These are phyloP conservation scores for Picochlorum sp. DNA, from an alignment of 139 green algal species.

Conservation along the genomic window DNA sequence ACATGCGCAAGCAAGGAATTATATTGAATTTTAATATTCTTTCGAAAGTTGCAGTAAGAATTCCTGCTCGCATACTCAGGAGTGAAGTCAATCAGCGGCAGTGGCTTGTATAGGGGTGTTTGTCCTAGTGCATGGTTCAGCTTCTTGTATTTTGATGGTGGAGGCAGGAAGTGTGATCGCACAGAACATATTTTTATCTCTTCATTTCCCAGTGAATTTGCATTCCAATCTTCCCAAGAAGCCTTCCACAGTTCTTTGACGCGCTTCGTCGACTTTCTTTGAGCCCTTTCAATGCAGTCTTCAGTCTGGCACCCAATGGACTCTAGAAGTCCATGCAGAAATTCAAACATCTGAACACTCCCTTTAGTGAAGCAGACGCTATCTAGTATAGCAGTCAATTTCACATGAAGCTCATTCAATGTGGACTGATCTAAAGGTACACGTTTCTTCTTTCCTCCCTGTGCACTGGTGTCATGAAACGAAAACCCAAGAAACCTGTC, in stretches of 20 bases:
- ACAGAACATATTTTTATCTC: too few species aligned
- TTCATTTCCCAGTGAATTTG: too few species aligned
- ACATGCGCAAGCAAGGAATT: too few species aligned
- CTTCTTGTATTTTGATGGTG: too few species aligned
- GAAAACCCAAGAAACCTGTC: not conserved
- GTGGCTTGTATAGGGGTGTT: too few species aligned
- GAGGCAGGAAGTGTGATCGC: too few species aligned
- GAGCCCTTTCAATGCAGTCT: not conserved
- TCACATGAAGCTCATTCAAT: not conserved
- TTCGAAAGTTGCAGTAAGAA: too few species aligned
- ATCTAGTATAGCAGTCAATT: not conserved
- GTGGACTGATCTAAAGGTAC: not conserved
- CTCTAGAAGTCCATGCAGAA: not conserved
- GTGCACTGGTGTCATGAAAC: not conserved
- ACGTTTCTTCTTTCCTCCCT: not conserved
- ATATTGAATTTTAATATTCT: too few species aligned
- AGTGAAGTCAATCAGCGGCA: too few species aligned
- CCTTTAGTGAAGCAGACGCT: not conserved
- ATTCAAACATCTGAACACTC: not conserved
- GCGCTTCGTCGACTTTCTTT: not conserved
- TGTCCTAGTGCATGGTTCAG: too few species aligned
- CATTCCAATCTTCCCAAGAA: too few species aligned
- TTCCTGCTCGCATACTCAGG: too few species aligned
- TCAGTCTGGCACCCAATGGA: not conserved
- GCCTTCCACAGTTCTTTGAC: not conserved